Evolutionary conservation across 352 stramenopile species (phyloP).

Genomic region (Globisporangium splendens): DNA sequence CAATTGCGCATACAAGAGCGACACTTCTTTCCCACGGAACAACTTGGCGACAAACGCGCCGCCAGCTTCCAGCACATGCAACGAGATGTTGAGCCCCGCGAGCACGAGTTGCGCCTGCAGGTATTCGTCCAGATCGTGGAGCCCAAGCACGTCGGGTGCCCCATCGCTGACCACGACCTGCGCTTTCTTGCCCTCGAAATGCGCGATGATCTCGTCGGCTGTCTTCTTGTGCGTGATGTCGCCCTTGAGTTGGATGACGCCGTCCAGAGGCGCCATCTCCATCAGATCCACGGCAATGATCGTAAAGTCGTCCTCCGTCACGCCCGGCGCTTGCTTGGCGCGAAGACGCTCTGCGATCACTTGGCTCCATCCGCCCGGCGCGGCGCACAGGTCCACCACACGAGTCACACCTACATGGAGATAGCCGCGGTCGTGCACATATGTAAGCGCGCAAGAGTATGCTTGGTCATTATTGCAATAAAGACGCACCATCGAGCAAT

Average conservation of each 20-base stretch:
- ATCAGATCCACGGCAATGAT: constrained; percentile 86
- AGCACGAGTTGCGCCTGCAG: constrained; percentile 79
- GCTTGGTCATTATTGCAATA: not conserved
- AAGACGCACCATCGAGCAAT: constrained; percentile 69
- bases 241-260: constrained; percentile 69
- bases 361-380: constrained; percentile 84
- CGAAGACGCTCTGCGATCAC: constrained; percentile 78
- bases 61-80: constrained; percentile 65
- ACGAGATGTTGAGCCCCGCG: constrained; percentile 73
- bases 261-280: constrained; percentile 96
- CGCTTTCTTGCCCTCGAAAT: constrained; percentile 78
- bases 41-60: constrained; percentile 86
- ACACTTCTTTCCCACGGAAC: constrained; percentile 80
- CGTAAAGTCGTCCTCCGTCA: constrained; percentile 10
- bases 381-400: constrained; percentile 81
- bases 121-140: constrained; percentile 83
- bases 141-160: constrained; percentile 94
- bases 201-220: constrained; percentile 64
- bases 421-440: not conserved
- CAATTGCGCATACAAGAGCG: constrained; percentile 69
- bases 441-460: not conserved
- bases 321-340: constrained; percentile 6
- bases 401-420: constrained; percentile 52
- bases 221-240: constrained; percentile 83
- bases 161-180: constrained; percentile 99